phyloP scores from a whole-genome alignment of 352 stramenopile species.

The Halophytophthora batemanensis region DNA sequence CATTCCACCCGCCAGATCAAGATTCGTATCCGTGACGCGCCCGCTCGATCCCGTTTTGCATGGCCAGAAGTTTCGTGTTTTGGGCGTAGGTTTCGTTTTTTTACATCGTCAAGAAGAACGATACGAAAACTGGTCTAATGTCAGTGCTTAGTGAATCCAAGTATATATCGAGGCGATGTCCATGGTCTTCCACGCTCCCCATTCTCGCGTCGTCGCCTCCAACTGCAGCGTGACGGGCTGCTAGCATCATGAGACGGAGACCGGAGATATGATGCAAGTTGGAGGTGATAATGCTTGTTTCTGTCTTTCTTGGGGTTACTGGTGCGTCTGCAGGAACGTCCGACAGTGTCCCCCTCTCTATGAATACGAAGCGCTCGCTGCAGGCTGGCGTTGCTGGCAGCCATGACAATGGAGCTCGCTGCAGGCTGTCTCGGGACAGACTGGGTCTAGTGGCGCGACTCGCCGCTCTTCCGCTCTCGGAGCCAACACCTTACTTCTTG shows the following conservation, averaged over 20 bases:
- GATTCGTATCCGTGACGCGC: no score
- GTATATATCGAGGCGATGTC: no score
- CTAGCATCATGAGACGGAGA: no score
- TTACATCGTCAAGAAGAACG: neutral
- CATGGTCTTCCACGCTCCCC: no score
- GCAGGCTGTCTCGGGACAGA: neutral
- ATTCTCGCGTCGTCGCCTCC: no score
- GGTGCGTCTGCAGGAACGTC: slow-evolving; percentile 18
- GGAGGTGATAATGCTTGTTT: no score
- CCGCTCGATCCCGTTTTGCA: slow-evolving; percentile 13
- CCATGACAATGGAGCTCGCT: neutral
- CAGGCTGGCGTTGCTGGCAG: slow-evolving; percentile 1
- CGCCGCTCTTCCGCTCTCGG: neutral
- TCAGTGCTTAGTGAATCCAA: no score
- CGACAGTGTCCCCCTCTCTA: slow-evolving; percentile 27
- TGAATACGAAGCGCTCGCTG: slow-evolving; percentile 25
- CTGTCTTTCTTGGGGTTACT: slow-evolving; percentile 9
- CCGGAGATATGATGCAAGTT: no score
- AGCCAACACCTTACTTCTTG: slow-evolving; percentile 47
- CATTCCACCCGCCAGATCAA: no score
- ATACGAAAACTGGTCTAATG: neutral
- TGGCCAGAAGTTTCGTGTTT: neutral
- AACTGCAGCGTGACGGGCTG: no score
- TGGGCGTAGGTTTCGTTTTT: neutral
- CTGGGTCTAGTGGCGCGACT: slow-evolving; percentile 1